Evolutionary conservation across 495 filamentous ascomycete genomes (phyloP).

Genomic region (Trichodelitschia bisporula): DNA sequence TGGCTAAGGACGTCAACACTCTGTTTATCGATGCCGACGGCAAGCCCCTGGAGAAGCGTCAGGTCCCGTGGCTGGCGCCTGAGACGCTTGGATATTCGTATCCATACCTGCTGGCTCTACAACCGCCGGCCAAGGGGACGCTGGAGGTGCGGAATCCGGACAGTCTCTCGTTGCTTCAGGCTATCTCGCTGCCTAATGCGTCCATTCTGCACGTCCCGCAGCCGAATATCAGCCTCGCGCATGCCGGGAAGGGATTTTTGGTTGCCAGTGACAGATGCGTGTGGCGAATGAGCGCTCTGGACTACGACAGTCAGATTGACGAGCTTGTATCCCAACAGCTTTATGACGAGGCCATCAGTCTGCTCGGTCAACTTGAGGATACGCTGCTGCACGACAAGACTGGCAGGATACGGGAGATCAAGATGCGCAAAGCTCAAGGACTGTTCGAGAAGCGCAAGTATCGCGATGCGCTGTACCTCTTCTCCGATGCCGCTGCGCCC

Average conservation of each 20-base stretch:
- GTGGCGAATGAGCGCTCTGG: conserved; percentile 87
- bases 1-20: conserved; percentile 91
- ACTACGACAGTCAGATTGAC: conserved; percentile 81
- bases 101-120: conserved; percentile 76
- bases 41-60: conserved; percentile 56
- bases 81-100: conserved; percentile 88
- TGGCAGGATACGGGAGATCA: conserved; percentile 52
- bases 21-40: conserved; percentile 65
- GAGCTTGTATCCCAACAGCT: conserved; percentile 50
- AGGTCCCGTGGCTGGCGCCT: conserved; percentile 82
- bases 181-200: conserved; percentile 54
- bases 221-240: conserved; percentile 72
- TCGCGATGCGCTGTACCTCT: conserved; percentile 70
- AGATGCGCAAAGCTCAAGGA: conserved; percentile 70
- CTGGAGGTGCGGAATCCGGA: conserved; percentile 86
- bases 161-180: conserved; percentile 67
- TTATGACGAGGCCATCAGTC: conserved; percentile 79
- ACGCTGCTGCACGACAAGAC: conserved; percentile 67
- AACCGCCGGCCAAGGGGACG: conserved; percentile 57
- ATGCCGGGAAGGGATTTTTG: conserved; percentile 85
- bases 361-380: conserved; percentile 76
- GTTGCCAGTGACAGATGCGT: conserved; percentile 70
- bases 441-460: conserved; percentile 69
- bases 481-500: conserved; percentile 68
- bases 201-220: conserved; percentile 77